Percentiles rank a stretch among this genome's conserved stretches.
Evolutionary conservation across 345 rosid genomes (phyloP).

Genomic region (Populus simonii): DNA sequence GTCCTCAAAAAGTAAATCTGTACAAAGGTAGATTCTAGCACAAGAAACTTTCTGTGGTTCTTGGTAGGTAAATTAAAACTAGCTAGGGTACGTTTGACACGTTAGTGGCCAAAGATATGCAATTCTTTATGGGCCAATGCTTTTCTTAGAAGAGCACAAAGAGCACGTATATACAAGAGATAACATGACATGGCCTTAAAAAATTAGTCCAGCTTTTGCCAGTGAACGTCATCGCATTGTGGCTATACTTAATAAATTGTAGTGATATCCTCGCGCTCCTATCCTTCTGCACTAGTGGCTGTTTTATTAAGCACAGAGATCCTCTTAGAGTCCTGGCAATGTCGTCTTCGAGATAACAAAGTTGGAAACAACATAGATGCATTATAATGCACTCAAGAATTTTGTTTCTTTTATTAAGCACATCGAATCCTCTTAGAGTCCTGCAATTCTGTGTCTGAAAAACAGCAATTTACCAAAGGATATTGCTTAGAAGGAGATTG

Average conservation of each 20-base stretch:
- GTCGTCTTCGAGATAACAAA: background rate
- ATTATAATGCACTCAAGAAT: background rate
- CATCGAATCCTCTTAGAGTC: too few relatives aligned
- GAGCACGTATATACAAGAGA: background rate
- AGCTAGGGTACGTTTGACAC: background rate
- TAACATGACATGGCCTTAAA: background rate
- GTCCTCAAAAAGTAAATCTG: background rate
- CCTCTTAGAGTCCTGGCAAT: background rate
- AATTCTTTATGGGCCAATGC: background rate
- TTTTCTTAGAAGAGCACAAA: background rate
- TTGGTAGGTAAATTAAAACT: background rate
- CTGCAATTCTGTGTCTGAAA: background rate
- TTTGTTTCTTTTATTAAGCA: background rate
- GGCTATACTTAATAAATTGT: background rate
- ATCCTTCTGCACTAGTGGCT: background rate
- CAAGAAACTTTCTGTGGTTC: background rate
- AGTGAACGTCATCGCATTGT: background rate
- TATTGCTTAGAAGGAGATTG: background rate
- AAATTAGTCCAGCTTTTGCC: too few relatives aligned
- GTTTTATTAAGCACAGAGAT: background rate
- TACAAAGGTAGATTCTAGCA: background rate
- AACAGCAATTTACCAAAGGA: background rate
- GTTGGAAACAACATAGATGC: background rate
- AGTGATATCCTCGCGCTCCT: background rate
- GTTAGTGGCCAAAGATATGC: constrained; percentile 1